These are phyloP conservation scores for Euphrasia arctica DNA, from an alignment of 305 asterid genomes.

Conservation along the genomic window DNA sequence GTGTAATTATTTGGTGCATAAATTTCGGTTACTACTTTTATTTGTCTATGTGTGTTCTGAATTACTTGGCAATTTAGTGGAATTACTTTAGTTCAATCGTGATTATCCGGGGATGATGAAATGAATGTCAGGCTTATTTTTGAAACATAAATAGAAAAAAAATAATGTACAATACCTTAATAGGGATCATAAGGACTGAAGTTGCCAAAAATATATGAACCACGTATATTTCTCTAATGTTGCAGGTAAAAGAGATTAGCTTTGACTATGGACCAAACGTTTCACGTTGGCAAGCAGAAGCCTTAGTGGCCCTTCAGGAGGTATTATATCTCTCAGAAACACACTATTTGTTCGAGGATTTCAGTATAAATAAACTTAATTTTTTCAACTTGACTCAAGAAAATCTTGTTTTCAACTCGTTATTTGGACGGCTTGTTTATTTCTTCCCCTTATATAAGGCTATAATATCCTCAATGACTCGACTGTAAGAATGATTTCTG, in stretches of 20 bases:
- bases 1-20: no score
- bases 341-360: slow-evolving; percentile 1
- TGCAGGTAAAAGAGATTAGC: slow-evolving; percentile 79
- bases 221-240: slow-evolving; percentile 21
- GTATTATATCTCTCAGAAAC: slow-evolving; percentile 36
- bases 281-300: slow-evolving; percentile 94
- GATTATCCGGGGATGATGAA: no score
- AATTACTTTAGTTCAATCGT: no score
- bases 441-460: slow-evolving; percentile 15
- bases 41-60: no score
- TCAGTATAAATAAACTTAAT: slow-evolving; percentile 15
- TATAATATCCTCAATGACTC: slow-evolving; percentile 5
- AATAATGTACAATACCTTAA: no score
- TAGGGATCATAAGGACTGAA: no score
- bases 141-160: no score
- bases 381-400: slow-evolving; percentile 22
- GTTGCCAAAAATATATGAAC: no score
- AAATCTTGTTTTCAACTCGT: slow-evolving; percentile 18
- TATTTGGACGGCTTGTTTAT: slow-evolving; percentile 8
- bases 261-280: slow-evolving; percentile 43
- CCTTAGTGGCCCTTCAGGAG: slow-evolving; percentile 87
- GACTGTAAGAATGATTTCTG: slow-evolving; percentile 9
- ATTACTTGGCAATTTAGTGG: no score
- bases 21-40: no score
- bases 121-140: no score